These are phyloP conservation scores for Chrysanthemum lavandulifolium DNA, from an alignment of 129 eudicot genomes.

Conservation along the genomic window DNA sequence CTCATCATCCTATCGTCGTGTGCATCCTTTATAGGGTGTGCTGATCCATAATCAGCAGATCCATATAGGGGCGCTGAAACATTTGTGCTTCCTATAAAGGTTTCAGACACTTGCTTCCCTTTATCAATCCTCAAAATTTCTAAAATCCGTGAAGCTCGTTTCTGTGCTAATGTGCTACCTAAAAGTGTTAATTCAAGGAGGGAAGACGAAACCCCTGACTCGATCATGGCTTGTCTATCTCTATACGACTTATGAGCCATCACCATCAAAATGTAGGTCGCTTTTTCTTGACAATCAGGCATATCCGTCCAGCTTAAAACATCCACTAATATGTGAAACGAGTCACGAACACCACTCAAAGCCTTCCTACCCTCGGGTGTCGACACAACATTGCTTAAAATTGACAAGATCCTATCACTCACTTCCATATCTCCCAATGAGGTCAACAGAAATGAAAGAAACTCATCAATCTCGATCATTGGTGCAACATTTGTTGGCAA, in stretches of 20 bases:
- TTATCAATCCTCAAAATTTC: slow-evolving; percentile 71
- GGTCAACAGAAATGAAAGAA: slow-evolving; percentile 45
- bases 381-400: slow-evolving; percentile 69
- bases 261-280: slow-evolving; percentile 76
- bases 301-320: slow-evolving; percentile 82
- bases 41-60: slow-evolving; percentile 27
- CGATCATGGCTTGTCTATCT: slow-evolving; percentile 77
- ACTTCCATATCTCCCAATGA: slow-evolving; percentile 70
- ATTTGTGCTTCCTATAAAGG: slow-evolving; percentile 30
- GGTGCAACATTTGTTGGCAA: slow-evolving; percentile 48
- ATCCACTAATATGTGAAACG: slow-evolving; percentile 59
- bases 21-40: slow-evolving; percentile 24
- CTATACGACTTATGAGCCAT: slow-evolving; percentile 87
- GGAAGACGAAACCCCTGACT: slow-evolving; percentile 71
- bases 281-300: slow-evolving; percentile 80
- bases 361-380: slow-evolving; percentile 69
- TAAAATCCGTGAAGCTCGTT: slow-evolving; percentile 87
- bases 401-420: slow-evolving; percentile 71
- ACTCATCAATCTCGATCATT: slow-evolving; percentile 57
- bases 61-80: slow-evolving; percentile 69
- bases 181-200: slow-evolving; percentile 82
- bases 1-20: slow-evolving; percentile 63
- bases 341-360: slow-evolving; percentile 47
- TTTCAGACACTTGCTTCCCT: slow-evolving; percentile 77
- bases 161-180: slow-evolving; percentile 90